phyloP scores from a whole-genome alignment of 208 protist genomes.

The Trypanosoma scelopori region DNA sequence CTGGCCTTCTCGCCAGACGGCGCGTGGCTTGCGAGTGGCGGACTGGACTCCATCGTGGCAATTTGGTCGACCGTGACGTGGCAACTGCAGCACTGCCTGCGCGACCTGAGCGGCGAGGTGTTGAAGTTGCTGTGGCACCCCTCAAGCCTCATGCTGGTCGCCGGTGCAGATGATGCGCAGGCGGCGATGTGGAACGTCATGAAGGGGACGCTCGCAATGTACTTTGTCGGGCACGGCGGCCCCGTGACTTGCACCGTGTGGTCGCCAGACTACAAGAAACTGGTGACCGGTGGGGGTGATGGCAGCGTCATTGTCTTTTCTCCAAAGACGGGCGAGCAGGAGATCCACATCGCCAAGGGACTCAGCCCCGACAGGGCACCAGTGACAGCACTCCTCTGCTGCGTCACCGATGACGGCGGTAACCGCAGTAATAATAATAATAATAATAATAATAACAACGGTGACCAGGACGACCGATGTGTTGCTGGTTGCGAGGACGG shows the following conservation, averaged over 20 bases:
- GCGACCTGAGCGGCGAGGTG: slow-evolving; percentile 85
- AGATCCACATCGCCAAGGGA: slow-evolving; percentile 60
- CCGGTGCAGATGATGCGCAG: slow-evolving; percentile 89
- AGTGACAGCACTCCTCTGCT: slow-evolving; percentile 51
- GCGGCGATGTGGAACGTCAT: slow-evolving; percentile 93
- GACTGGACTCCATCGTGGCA: slow-evolving; percentile 64
- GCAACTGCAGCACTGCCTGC: slow-evolving; percentile 66
- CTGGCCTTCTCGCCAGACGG: slow-evolving; percentile 83
- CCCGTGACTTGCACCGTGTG: slow-evolving; percentile 83
- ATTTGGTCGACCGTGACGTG: slow-evolving; percentile 85
- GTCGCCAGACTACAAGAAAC: slow-evolving; percentile 83
- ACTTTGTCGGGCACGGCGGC: slow-evolving; percentile 91
- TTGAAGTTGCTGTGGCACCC: slow-evolving; percentile 93
- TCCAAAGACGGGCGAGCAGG: slow-evolving; percentile 84
- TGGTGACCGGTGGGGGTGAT: slow-evolving; percentile 93
- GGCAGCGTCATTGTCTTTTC: slow-evolving; percentile 88
- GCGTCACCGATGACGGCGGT: neutral
- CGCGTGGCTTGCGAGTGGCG: slow-evolving; percentile 70
- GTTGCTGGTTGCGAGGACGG: slow-evolving; percentile 85
- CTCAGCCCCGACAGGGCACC: slow-evolving; percentile 73
- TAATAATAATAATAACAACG: slow-evolving; percentile 3
- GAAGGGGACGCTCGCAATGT: slow-evolving; percentile 86
- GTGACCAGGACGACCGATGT: slow-evolving; percentile 64
- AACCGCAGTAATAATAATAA: neutral
- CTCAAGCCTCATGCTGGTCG: slow-evolving; percentile 88